Evolutionary conservation across 2,329 filamentous ascomycete species (phyloP).

Genomic region (Penicillium thymicola): DNA sequence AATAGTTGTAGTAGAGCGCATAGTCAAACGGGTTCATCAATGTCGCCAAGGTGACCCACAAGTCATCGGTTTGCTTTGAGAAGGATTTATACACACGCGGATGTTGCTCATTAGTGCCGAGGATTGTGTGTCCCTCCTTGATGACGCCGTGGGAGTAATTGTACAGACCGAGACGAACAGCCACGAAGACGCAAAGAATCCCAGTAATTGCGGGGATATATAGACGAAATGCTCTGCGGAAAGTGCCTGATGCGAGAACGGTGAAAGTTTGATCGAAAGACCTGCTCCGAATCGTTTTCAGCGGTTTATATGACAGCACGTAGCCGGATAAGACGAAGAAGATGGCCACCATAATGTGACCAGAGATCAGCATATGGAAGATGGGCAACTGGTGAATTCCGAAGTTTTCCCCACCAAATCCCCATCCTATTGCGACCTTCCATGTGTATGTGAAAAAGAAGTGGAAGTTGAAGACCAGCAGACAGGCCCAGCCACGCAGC

Average conservation of each 20-base stretch:
- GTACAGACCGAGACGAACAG: slow-evolving; percentile 43
- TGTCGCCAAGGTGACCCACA: slow-evolving; percentile 33
- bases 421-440: slow-evolving; percentile 40
- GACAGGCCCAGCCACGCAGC: slow-evolving; percentile 43
- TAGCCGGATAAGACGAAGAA: slow-evolving; percentile 51
- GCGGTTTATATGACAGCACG: slow-evolving; percentile 44
- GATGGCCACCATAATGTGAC: slow-evolving; percentile 48
- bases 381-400: slow-evolving; percentile 42
- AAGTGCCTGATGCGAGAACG: slow-evolving; percentile 43
- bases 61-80: slow-evolving; percentile 37
- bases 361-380: slow-evolving; percentile 43
- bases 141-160: slow-evolving; percentile 38
- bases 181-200: slow-evolving; percentile 41
- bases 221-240: slow-evolving; percentile 43
- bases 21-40: slow-evolving; percentile 41
- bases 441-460: slow-evolving; percentile 46
- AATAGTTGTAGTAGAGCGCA: slow-evolving; percentile 42
- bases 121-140: slow-evolving; percentile 37
- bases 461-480: slow-evolving; percentile 48
- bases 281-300: slow-evolving; percentile 39
- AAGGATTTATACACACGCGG: slow-evolving; percentile 35
- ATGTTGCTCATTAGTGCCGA: slow-evolving; percentile 45
- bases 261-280: slow-evolving; percentile 41
- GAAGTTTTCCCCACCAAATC: slow-evolving; percentile 41
- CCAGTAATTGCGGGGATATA: slow-evolving; percentile 44